Percentiles rank a stretch among this genome's conserved stretches.
These are phyloP conservation scores for Fraxinus sp. DNA, from an alignment of 305 asterid species.

Conservation along the genomic window DNA sequence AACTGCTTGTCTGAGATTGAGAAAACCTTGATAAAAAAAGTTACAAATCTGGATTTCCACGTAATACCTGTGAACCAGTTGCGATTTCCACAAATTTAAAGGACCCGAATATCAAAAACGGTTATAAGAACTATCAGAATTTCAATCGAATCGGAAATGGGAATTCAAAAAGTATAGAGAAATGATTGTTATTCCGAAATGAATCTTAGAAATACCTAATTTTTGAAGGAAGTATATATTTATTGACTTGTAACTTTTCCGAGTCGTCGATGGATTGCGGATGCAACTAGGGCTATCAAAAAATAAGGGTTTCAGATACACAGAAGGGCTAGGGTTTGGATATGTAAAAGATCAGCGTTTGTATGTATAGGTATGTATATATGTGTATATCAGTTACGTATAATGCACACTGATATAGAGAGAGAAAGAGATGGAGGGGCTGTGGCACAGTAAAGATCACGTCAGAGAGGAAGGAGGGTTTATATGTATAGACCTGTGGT, in stretches of 20 bases:
- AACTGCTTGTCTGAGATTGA: conserved; percentile 3
- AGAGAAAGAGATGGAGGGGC: background rate
- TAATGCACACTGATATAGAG: conserved; percentile 1
- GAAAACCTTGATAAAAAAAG: conserved; percentile 15
- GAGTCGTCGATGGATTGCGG: conserved; percentile 15
- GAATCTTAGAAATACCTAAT: background rate
- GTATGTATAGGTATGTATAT: background rate
- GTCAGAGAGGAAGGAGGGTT: conserved; percentile 5
- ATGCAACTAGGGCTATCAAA: conserved; percentile 21
- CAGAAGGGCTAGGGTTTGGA: conserved; percentile 25
- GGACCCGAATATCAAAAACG: background rate
- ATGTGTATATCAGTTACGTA: background rate
- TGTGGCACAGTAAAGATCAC: conserved; percentile 24
- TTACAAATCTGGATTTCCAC: background rate
- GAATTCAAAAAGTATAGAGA: background rate
- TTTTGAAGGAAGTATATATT: conserved; percentile 1
- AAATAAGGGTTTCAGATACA: conserved; percentile 28
- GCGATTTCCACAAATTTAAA: background rate
- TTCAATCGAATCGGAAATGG: conserved; percentile 1
- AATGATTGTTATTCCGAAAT: background rate
- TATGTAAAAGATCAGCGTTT: conserved; percentile 5
- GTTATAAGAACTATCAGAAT: conserved; percentile 3
- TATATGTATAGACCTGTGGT: background rate
- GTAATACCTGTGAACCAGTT: conserved; percentile 13
- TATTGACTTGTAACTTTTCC: background rate